Percentiles rank a stretch among this genome's conserved stretches.
Conservation (phyloP, 495 filamentous ascomycete genomes). For the Neurospora sp. region DNA sequence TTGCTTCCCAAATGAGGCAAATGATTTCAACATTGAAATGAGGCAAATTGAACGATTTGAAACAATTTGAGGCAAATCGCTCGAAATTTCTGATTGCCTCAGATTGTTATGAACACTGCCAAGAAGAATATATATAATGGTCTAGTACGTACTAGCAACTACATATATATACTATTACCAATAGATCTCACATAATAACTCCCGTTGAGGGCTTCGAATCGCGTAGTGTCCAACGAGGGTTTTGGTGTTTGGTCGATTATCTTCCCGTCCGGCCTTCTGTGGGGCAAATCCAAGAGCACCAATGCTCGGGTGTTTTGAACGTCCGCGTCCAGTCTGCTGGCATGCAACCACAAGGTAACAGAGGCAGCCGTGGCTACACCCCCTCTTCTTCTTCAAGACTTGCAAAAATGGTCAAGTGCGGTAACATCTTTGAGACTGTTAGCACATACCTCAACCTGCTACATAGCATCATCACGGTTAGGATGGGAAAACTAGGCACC, state of each 20-base stretch:
- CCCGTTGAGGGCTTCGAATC: not conserved
- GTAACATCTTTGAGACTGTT: not conserved
- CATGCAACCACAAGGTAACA: not conserved
- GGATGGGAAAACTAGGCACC: no score
- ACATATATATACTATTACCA: not conserved
- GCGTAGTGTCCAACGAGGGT: not conserved
- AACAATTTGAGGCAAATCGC: no score
- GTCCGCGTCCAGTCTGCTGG: not conserved
- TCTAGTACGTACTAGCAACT: not conserved
- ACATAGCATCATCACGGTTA: not conserved
- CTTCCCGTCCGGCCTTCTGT: not conserved
- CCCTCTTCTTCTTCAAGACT: not conserved
- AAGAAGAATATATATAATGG: no score
- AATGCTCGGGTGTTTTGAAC: not conserved
- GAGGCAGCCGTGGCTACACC: not conserved
- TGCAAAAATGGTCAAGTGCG: not conserved
- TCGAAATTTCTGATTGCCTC: no score
- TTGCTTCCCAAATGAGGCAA: no score
- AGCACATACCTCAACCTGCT: not conserved
- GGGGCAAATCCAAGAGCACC: not conserved
- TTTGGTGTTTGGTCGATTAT: not conserved
- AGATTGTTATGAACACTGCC: no score
- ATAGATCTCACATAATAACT: accelerated
- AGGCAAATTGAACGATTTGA: no score
- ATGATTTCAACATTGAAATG: no score